phyloP scores from a whole-genome alignment of 2,329 filamentous ascomycete genomes.

The Colletotrichum simmondsii region DNA sequence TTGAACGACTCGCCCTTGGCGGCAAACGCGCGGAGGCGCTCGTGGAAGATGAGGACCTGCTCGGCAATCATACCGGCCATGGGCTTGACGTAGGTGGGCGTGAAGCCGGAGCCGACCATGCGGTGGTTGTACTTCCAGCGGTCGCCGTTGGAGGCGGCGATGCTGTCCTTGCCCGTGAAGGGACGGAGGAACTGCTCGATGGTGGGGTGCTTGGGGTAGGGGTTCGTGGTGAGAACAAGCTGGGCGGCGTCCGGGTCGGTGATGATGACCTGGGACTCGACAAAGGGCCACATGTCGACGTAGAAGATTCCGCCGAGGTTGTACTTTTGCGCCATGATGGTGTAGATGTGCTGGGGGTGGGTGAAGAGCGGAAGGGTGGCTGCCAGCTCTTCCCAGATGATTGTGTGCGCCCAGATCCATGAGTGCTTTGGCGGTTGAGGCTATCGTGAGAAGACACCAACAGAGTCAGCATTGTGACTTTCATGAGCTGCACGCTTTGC shows the following conservation, averaged over 20 bases:
- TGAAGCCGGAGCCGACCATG: slow-evolving; percentile 43
- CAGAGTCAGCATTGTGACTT: neutral
- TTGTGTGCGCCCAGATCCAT: slow-evolving; percentile 38
- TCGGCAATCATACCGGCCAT: slow-evolving; percentile 40
- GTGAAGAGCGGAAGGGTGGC: slow-evolving; percentile 36
- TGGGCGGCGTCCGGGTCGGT: slow-evolving; percentile 40
- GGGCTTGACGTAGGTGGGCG: slow-evolving; percentile 38
- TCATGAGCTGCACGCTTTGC: neutral
- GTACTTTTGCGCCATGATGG: slow-evolving; percentile 37
- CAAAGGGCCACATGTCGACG: slow-evolving; percentile 44
- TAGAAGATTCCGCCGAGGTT: slow-evolving; percentile 45
- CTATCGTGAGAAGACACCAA: neutral
- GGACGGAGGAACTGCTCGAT: slow-evolving; percentile 37
- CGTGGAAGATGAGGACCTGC: slow-evolving; percentile 39
- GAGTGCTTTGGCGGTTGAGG: slow-evolving; percentile 35
- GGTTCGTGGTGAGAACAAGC: slow-evolving; percentile 37
- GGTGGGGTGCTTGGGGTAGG: slow-evolving; percentile 35
- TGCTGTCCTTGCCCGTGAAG: slow-evolving; percentile 37
- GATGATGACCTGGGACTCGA: slow-evolving; percentile 40
- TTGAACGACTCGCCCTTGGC: slow-evolving; percentile 35
- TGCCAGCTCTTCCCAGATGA: slow-evolving; percentile 33
- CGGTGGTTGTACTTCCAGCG: slow-evolving; percentile 44
- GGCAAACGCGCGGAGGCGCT: slow-evolving; percentile 31
- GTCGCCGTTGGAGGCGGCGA: slow-evolving; percentile 40
- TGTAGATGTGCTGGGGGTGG: slow-evolving; percentile 39